Percentiles rank a stretch among this genome's conserved stretches.
These are phyloP conservation scores for Saussurea involucrata DNA, from an alignment of 129 eudicot species.

Conservation along the genomic window DNA sequence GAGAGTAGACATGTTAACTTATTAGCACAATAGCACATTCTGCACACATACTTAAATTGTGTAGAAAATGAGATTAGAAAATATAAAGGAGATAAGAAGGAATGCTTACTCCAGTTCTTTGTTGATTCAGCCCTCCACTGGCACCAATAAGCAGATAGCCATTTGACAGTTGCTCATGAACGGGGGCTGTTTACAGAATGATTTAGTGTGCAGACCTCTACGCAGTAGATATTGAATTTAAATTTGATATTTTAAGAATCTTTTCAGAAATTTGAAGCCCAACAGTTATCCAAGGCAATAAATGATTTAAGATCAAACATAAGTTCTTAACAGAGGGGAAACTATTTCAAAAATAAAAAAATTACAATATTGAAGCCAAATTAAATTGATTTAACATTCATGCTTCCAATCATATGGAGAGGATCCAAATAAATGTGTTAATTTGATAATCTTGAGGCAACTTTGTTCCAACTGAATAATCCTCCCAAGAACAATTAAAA, in stretches of 20 bases:
- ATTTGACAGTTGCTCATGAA: constrained; percentile 60
- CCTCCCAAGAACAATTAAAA: too few relatives aligned
- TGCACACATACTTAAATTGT: background rate
- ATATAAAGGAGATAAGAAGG: background rate
- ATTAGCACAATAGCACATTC: background rate
- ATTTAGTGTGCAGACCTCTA: background rate
- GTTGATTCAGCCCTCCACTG: constrained; percentile 96
- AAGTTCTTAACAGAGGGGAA: background rate
- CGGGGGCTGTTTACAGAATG: constrained; percentile 57
- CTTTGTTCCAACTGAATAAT: too few relatives aligned
- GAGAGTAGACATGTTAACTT: background rate
- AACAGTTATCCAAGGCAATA: constrained; percentile 1
- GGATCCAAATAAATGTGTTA: too few relatives aligned
- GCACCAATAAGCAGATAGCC: constrained; percentile 92
- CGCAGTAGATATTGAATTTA: background rate
- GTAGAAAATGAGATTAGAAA: background rate
- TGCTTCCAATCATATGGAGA: constrained; percentile 1
- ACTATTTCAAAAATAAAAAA: background rate
- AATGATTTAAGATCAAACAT: background rate
- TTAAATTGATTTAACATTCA: background rate
- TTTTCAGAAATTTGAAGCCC: background rate
- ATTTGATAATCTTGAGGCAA: too few relatives aligned
- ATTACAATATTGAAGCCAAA: background rate
- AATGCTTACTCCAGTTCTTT: constrained; percentile 74
- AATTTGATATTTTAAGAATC: background rate